Evolutionary conservation across 116 monocot genomes (phyloP), one percentile per base, ranked within the genome.

Genomic region (Trichopus zeylanicus): DNA sequence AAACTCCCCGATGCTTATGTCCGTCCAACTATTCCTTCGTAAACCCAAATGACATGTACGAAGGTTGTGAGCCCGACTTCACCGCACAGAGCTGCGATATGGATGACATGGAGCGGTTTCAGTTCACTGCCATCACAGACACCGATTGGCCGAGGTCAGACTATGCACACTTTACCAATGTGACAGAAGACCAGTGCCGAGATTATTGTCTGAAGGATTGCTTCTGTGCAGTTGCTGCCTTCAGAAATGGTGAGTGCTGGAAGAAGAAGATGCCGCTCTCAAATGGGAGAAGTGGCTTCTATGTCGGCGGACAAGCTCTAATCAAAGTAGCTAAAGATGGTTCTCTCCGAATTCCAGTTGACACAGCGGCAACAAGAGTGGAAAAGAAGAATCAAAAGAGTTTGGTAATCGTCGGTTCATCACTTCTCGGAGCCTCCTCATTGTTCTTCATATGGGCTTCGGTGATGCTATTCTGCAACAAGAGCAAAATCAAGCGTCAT

Each of bases 231-330:
- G 73, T 60, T 1, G 69, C 69, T 12, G 28, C 60, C 7, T 52
- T 23, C 34, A 25, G 37, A 3, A 26, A n/a, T 2, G 20, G 26
- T 0, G 9, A 53, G 1, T 78, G 83, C 28, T 75, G 55, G 59
- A 83, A 75, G 75, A 78, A 83, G 67, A 64, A 55, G 46, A 27
- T 68, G 5, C 78, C 78, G 0, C 26, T 83, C 1, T 42, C 61
- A 1, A 61, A 76, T 30, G 71, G 75, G 20, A 64, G 59, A 47
- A 21, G 29, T 19, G 54, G 42, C n/a, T 26, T 16, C 6, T 32
- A 26, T 7, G 7, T 48, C 2, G 8, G 11, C 10, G 18, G 51
- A 35, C 53, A n/a, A 31, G 75, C 73, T 7, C 29, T 66, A 7
- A 62, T 74, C 42, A 74, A 70, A 64, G 59, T 74, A 33, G 13